Evolutionary conservation across 495 filamentous ascomycete species (phyloP), one percentile per base, ranked within the genome.

Genomic region (Tuber umbilicatum): DNA sequence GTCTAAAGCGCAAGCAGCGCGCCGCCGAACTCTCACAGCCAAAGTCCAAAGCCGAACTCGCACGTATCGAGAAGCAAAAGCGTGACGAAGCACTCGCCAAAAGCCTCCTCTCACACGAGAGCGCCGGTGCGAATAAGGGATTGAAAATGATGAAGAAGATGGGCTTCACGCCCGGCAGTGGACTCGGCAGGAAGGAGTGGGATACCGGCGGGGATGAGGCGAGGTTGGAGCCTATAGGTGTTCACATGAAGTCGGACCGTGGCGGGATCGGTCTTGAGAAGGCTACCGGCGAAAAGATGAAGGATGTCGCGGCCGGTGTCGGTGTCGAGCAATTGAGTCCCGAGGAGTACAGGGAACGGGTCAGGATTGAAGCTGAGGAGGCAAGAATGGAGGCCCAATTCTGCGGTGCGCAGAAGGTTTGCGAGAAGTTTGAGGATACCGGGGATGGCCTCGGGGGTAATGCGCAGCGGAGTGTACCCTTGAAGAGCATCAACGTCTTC

Each of bases 111-210:
- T 81, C 86, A 60, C 87, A 88, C n/a, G 81, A 84, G 9, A 75
- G 68, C n/a, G 73, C 75, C 5, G 83, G 84, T 23, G 69, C 81
- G 39, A 91, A 87, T 84, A 99, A 97, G 83, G 95, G 95, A 3
- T 89, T 94, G 73, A 86, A 92, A 74, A 97, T 99, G 93, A 95
- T 99, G 94, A 90, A 92, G n/a, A 93, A 91, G 83, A 91, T 99
- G 85, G 95, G 95, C 10, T 99, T 94, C 84, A 91, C 89, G 75
- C 84, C 88, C 16, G 91, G 91, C 21, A 88, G 89, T 70, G 86
- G 88, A 0, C 86, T 97, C 5, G 93, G 95, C 1, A 71, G 72
- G 74, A 69, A 70, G 31, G 41, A 40, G 67, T 60, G 50, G n/a
- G 41, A 50, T 64, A 47, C 42, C 19, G n/a, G 9, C 72, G 64